phyloP scores from a whole-genome alignment of 441 rosid species.

The Gossypium gossypioides region DNA sequence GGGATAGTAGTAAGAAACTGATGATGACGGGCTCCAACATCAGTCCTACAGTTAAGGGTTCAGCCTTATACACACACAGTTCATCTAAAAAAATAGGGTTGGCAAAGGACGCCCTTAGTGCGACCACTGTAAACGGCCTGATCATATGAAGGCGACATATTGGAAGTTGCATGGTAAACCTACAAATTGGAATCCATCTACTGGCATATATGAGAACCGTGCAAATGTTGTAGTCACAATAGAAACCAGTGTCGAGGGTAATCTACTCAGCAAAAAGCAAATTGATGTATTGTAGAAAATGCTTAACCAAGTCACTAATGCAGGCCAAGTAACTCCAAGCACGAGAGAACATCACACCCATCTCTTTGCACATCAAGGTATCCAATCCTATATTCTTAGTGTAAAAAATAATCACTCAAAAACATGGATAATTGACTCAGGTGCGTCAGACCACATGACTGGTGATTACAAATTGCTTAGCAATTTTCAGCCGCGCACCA shows the following conservation, averaged over 20 bases:
- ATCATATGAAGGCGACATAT: not conserved
- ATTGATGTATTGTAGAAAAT: no score
- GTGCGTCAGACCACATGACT: no score
- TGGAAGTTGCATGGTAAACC: not conserved
- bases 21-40: not conserved
- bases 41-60: not conserved
- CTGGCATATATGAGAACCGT: not conserved
- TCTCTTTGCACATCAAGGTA: no score
- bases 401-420: no score
- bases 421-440: no score
- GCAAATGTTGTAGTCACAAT: no score
- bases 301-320: not conserved
- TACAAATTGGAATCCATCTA: not conserved
- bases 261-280: not conserved
- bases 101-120: not conserved
- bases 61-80: not conserved
- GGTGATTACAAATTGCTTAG: no score
- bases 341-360: no score
- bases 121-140: not conserved
- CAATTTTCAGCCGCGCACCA: no score
- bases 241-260: not conserved
- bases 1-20: not conserved
- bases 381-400: no score
- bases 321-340: no score
- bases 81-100: not conserved